Evolutionary conservation across 108 stramenopile genomes (phyloP).

Genomic region (Fistulifera pelliculosa): DNA sequence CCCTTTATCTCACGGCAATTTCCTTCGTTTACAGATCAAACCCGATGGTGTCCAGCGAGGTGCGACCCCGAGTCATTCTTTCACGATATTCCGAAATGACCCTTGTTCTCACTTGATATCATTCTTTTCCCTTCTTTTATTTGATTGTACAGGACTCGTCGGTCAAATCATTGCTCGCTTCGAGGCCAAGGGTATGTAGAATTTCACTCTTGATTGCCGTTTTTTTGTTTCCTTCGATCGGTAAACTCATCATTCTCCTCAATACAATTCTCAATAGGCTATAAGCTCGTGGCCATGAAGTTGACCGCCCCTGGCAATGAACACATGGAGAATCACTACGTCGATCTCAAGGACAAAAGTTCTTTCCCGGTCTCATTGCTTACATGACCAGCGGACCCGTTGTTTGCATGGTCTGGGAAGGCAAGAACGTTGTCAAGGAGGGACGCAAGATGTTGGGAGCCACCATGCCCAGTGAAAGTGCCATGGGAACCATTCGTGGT

Average conservation of each 20-base stretch:
- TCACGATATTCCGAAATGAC: too few species aligned
- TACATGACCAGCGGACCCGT: constrained; percentile 98
- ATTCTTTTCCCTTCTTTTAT: too few species aligned
- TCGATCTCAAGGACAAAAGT: constrained; percentile 85
- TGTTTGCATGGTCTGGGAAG: constrained; percentile 89
- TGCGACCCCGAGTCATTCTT: neutral
- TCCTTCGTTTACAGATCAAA: constrained; percentile 83
- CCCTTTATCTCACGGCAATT: too few species aligned
- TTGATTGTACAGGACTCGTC: constrained; percentile 64
- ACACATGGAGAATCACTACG: constrained; percentile 94
- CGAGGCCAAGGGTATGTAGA: constrained; percentile 80
- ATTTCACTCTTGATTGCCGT: too few species aligned
- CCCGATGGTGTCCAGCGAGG: constrained; percentile 99
- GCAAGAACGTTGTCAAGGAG: constrained; percentile 59
- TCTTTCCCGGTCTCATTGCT: constrained; percentile 91
- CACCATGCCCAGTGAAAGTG: constrained; percentile 93
- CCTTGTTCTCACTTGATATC: too few species aligned
- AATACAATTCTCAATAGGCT: constrained; percentile 13
- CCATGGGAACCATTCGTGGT: constrained; percentile 96
- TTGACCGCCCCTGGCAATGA: constrained; percentile 69
- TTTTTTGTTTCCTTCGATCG: too few species aligned
- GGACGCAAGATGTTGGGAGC: constrained; percentile 97
- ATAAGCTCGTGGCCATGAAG: constrained; percentile 97
- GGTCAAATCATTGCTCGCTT: constrained; percentile 97
- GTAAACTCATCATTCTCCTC: too few species aligned